Percentiles rank a stretch among this genome's conserved stretches.
Evolutionary conservation across 345 rosid species (phyloP).

Genomic region (Geranium brycei): DNA sequence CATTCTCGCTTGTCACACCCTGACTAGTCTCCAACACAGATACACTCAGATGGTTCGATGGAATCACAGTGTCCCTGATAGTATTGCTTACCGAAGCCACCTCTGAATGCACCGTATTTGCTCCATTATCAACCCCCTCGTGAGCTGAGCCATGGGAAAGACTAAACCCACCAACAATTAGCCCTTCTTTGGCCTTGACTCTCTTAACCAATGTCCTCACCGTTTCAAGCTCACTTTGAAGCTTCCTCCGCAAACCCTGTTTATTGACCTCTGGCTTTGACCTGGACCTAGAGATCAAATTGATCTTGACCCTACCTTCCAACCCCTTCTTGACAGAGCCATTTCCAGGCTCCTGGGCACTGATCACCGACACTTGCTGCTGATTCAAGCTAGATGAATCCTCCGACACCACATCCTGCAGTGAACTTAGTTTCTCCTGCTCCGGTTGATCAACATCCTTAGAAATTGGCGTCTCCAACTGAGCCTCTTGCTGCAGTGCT

Average conservation of each 20-base stretch:
- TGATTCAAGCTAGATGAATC: slow-evolving; percentile 25
- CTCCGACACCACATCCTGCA: slow-evolving; percentile 20
- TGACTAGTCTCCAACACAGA: slow-evolving; percentile 63
- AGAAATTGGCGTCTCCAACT: slow-evolving; percentile 14
- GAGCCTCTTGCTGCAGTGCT: slow-evolving; percentile 9
- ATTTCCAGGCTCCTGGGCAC: slow-evolving; percentile 21
- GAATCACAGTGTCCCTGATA: slow-evolving; percentile 43
- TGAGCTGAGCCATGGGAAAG: slow-evolving; percentile 21
- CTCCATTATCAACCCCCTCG: slow-evolving; percentile 39
- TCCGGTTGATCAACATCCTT: slow-evolving; percentile 16
- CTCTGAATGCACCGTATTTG: slow-evolving; percentile 46
- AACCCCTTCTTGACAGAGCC: slow-evolving; percentile 28
- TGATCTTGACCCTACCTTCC: slow-evolving; percentile 39
- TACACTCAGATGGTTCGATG: slow-evolving; percentile 58
- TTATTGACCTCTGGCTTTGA: slow-evolving; percentile 43
- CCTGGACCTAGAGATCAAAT: slow-evolving; percentile 35
- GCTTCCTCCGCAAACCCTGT: slow-evolving; percentile 32
- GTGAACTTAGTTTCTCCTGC: slow-evolving; percentile 20
- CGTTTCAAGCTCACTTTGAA: slow-evolving; percentile 56
- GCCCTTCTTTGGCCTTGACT: slow-evolving; percentile 63
- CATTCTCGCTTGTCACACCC: slow-evolving; percentile 34
- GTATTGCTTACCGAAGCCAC: slow-evolving; percentile 42
- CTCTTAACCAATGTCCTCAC: slow-evolving; percentile 69
- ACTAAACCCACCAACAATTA: slow-evolving; percentile 29
- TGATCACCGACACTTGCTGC: slow-evolving; percentile 15